Percentiles rank a stretch among this genome's conserved stretches.
Conservation (phyloP, 371 early-diverging fungal species). For the Fennellomyces sp. region DNA sequence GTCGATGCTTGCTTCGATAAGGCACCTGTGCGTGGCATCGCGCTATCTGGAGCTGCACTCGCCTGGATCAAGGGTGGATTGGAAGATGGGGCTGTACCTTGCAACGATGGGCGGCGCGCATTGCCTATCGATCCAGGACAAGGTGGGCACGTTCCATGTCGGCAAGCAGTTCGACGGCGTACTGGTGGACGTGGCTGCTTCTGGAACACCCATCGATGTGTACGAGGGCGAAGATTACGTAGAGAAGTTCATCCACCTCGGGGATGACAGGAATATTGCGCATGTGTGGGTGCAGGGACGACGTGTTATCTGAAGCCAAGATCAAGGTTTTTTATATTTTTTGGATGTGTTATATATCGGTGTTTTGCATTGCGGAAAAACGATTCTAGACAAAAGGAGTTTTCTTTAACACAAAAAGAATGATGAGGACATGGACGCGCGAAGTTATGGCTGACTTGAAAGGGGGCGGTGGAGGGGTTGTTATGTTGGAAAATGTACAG, state of each 20-base stretch:
- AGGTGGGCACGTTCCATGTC: not conserved
- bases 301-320: too few relatives aligned
- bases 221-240: not conserved
- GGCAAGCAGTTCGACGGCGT: slow-evolving; percentile 6
- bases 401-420: too few relatives aligned
- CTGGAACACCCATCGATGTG: not conserved
- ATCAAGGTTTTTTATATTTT: too few relatives aligned
- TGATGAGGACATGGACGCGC: too few relatives aligned
- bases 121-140: not conserved
- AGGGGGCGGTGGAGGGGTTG: too few relatives aligned
- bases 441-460: too few relatives aligned
- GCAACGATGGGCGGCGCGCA: slow-evolving; percentile 11
- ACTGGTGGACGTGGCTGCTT: slow-evolving; percentile 3
- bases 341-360: too few relatives aligned
- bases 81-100: not conserved
- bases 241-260: slow-evolving; percentile 12
- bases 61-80: slow-evolving; percentile 4
- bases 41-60: not conserved
- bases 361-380: too few relatives aligned
- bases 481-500: too few relatives aligned
- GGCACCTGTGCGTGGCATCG: slow-evolving; percentile 14
- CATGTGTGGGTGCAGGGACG: slow-evolving; percentile 2
- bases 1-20: slow-evolving; percentile 64
- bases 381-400: too few relatives aligned
- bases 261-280: slow-evolving; percentile 2